Conservation (phyloP, 1,284 basidiomycete species). For the Ganoderma sp. region DNA sequence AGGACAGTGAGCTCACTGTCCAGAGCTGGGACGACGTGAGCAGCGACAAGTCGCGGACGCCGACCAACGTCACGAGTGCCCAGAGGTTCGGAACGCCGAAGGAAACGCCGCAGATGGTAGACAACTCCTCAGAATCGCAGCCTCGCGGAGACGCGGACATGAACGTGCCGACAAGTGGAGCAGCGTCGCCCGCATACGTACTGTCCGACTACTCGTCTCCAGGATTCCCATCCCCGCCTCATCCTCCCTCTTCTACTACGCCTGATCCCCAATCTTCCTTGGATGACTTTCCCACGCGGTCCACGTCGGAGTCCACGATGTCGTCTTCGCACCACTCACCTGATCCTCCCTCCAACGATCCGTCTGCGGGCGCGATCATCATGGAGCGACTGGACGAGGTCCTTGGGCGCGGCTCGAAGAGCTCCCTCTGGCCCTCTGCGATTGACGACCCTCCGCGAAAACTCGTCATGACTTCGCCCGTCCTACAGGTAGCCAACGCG, state of each 20-base stretch:
- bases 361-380: slow-evolving; percentile 50
- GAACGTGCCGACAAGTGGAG: slow-evolving; percentile 30
- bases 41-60: slow-evolving; percentile 51
- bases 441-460: slow-evolving; percentile 88
- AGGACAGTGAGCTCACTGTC: slow-evolving; percentile 57
- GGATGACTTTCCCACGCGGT: slow-evolving; percentile 60
- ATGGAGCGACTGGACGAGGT: slow-evolving; percentile 75
- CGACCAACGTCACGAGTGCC: slow-evolving; percentile 52
- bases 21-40: slow-evolving; percentile 68
- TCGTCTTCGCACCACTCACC: slow-evolving; percentile 53
- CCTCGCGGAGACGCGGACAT: slow-evolving; percentile 29
- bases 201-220: slow-evolving; percentile 36
- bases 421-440: slow-evolving; percentile 64
- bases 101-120: slow-evolving; percentile 14
- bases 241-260: slow-evolving; percentile 65
- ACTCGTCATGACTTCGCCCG: slow-evolving; percentile 82
- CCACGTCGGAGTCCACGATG: slow-evolving; percentile 52
- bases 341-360: slow-evolving; percentile 37
- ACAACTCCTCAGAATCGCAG: slow-evolving; percentile 21
- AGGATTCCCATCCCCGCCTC: slow-evolving; percentile 57
- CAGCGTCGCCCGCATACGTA: slow-evolving; percentile 31
- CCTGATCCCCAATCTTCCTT: slow-evolving; percentile 73
- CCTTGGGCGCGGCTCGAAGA: slow-evolving; percentile 63
- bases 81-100: slow-evolving; percentile 41
- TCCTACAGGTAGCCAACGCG: slow-evolving; percentile 92